Percentiles rank a stretch among this genome's conserved stretches.
Evolutionary conservation across 257 asterid species (phyloP).

Genomic region (Thymus mandschuricus): DNA sequence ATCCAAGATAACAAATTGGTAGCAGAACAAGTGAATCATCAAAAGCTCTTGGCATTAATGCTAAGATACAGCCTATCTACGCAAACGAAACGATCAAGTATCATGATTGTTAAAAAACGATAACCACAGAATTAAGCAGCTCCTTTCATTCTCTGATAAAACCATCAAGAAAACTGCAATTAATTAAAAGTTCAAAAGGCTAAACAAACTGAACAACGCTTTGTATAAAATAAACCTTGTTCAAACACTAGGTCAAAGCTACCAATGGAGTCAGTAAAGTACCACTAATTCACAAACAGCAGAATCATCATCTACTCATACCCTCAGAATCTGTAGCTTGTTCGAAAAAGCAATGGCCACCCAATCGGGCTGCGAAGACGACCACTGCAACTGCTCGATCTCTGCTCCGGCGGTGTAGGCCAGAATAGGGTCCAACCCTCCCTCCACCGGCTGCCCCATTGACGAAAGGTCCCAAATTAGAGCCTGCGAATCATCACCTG

Average conservation of each 20-base stretch:
- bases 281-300: slow-evolving; percentile 39
- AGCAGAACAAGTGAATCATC: slow-evolving; percentile 22
- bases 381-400: slow-evolving; percentile 99
- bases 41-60: slow-evolving; percentile 6
- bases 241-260: slow-evolving; percentile 36
- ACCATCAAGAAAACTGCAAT: slow-evolving; percentile 34
- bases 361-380: slow-evolving; percentile 97
- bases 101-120: slow-evolving; percentile 23
- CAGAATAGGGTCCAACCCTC: slow-evolving; percentile 91
- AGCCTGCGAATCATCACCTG: slow-evolving; percentile 98
- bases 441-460: slow-evolving; percentile 94
- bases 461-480: slow-evolving; percentile 95
- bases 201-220: slow-evolving; percentile 35
- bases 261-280: slow-evolving; percentile 37
- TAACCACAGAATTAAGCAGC: slow-evolving; percentile 27
- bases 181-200: slow-evolving; percentile 25
- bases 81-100: slow-evolving; percentile 23
- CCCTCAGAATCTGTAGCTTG: slow-evolving; percentile 98
- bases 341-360: slow-evolving; percentile 94
- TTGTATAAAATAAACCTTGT: slow-evolving; percentile 26
- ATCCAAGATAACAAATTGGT: slow-evolving; percentile 8
- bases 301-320: slow-evolving; percentile 54
- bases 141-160: slow-evolving; percentile 32
- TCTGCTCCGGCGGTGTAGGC: slow-evolving; percentile 97
- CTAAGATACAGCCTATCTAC: slow-evolving; percentile 6